Base-by-base conservation (phyloP, 805 yeast genomes). In the Komagataella phaffii region DNA sequence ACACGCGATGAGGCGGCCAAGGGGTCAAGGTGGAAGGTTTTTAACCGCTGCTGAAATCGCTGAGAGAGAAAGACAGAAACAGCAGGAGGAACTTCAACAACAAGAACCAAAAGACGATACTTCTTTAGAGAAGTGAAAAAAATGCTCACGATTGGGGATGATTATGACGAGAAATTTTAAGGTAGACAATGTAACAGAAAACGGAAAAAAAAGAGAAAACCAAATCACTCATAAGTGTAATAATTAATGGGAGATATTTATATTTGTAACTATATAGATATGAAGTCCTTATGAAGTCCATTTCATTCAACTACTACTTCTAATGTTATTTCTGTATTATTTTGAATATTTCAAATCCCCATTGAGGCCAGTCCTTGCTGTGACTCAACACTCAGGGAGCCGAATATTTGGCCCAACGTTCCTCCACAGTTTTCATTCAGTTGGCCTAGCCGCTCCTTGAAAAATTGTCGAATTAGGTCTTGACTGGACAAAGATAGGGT, bases 11-110 rank as follows among this genome's bases (percentile, higher is more conserved):
- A 78, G 98, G 63, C 79, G 99, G 64, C 98, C 99, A 14, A 80
- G 99, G 59, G 99, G 99, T 24, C 98, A 93, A 69, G 99, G 99
- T 36, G 99, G 99, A 6, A 74, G 99, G 54, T 93, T 93, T 58
- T 69, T 93, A 54, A 93, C 99, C 0, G 96, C 98, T 12, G 96
- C 96, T 8, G 93, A 85, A 60, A 85, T 85, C 51, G 88, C 87
- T 3, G 89, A 83, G 59, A 68, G 76, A 52, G 85, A 81, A 50
- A 62, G 72, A 50, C 63, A 63, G 54, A 72, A 72, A 53, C 62
- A 58, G 61, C 48, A 56, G 8, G 63, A 62, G 54, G 61, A 60
- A 23, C 49, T 14, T 23, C 30, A 45, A 19, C 17, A 21, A 6
- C 24, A 19, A 12, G 47, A 45, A 10, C 30, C 21, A 18, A 45